Evolutionary conservation across 1,284 basidiomycete species (phyloP), one percentile per base, ranked within the genome.

Genomic region (Fistulinella staudtii): DNA sequence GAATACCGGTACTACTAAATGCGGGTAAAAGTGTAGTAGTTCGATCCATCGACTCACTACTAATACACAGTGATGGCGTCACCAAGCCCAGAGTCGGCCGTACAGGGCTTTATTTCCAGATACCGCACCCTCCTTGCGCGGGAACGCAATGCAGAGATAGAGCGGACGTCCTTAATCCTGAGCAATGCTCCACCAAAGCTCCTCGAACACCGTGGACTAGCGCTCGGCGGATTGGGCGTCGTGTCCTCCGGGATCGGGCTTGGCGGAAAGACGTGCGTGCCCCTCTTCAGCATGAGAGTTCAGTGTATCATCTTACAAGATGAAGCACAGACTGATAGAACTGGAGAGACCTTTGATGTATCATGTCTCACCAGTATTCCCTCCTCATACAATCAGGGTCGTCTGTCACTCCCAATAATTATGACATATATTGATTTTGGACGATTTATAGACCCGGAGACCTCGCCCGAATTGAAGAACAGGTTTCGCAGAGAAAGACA

Each of bases 221-320:
- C 89, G 2, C 66, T 96, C 1, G 78, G 80, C 24, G 82, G 83
- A 23, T 71, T 97, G 8, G 82, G 85, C 0, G 73, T 93, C 1
- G 73, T 77, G 1, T 75, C 74, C 17, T 74, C 93, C 20, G 80
- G 77, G 37, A 76, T 95, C 22, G 93, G 93, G 1, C 73, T 96
- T 2, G 93, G 93, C 22, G 93, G 91, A 20, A 95, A 94, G 72
- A 92, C 82, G 88, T 94, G 62, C 58, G 78, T 68, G 27, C n/a
- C n/a, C n/a, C n/a, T n/a, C n/a, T n/a, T n/a, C n/a, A n/a, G n/a
- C n/a, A n/a, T n/a, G n/a, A n/a, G n/a, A n/a, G n/a, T n/a, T n/a
- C n/a, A n/a, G n/a, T n/a, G 14, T n/a, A 39, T 41, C 29, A 8
- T 29, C 46, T 49, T 28, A 50, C 23, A 44, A 21, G 45, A 39